A percentile compares a stretch with the other conserved stretches of the same genome.
phyloP scores from a whole-genome alignment of 108 stramenopile genomes.

The Stephanodiscus triporus region DNA sequence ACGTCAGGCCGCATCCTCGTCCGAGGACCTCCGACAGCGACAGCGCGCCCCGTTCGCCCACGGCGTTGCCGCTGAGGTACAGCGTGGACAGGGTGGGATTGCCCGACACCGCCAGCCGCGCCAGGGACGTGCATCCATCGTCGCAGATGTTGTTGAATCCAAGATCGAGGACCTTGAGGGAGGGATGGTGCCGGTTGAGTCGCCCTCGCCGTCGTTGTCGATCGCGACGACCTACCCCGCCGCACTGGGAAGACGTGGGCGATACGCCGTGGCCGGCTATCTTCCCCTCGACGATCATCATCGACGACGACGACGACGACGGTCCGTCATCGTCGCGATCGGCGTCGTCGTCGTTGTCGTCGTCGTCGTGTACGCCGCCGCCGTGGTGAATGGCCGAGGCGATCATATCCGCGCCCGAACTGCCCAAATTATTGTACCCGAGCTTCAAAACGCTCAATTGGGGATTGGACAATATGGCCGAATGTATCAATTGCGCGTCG shows the following conservation, averaged over 20 bases:
- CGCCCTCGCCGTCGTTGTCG: slow-evolving; percentile 1
- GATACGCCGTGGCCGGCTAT: not conserved
- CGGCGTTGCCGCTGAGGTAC: slow-evolving; percentile 72
- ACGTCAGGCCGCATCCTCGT: slow-evolving; percentile 64
- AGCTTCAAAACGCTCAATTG: slow-evolving; percentile 79
- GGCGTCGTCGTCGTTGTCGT: slow-evolving; percentile 14
- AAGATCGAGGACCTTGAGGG: slow-evolving; percentile 68
- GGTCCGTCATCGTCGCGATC: not conserved
- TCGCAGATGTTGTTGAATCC: slow-evolving; percentile 85
- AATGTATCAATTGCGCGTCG: slow-evolving; percentile 61
- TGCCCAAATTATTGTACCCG: slow-evolving; percentile 74
- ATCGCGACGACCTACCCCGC: not conserved
- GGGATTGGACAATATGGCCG: slow-evolving; percentile 60
- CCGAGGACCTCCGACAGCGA: slow-evolving; percentile 71
- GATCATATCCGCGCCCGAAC: slow-evolving; percentile 64
- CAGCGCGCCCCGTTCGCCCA: slow-evolving; percentile 62
- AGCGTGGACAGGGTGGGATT: slow-evolving; percentile 68
- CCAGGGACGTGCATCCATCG: slow-evolving; percentile 67
- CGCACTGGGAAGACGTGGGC: not conserved
- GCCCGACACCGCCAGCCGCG: slow-evolving; percentile 57
- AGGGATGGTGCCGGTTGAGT: slow-evolving; percentile 53
- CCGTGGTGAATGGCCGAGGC: slow-evolving; percentile 56
- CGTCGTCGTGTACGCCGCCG: slow-evolving; percentile 29
- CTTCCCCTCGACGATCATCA: not conserved
- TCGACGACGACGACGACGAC: not conserved